These are phyloP conservation scores for Batrachochytrium dendrobatidis DNA, from an alignment of 371 early-diverging fungal species.

Conservation along the genomic window DNA sequence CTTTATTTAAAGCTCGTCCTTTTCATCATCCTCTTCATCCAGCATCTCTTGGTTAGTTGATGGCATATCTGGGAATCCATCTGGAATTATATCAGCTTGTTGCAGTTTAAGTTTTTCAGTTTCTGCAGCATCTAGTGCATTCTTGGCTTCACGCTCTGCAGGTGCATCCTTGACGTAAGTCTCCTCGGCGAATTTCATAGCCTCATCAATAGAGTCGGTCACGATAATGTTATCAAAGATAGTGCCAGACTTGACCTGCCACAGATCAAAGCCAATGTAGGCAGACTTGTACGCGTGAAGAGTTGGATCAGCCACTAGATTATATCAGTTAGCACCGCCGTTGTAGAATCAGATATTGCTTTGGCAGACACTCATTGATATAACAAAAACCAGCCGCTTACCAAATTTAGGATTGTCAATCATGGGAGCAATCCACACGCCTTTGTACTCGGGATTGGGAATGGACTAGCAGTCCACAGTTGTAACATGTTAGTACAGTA, in stretches of 20 bases:
- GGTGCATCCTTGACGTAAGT: conserved; percentile 13
- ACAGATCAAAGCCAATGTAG: conserved; percentile 39
- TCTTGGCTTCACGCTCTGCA: conserved; percentile 23
- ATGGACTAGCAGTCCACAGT: conserved; percentile 19
- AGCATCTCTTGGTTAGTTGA: too few relatives aligned
- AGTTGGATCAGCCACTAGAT: conserved; percentile 18
- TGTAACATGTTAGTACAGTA: neutral
- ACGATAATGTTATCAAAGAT: conserved; percentile 41
- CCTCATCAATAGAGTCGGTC: conserved; percentile 37
- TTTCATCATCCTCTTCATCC: conserved; percentile 11
- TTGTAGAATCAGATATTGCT: too few relatives aligned
- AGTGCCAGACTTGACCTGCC: conserved; percentile 38
- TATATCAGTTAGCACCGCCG: neutral
- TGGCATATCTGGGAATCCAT: too few relatives aligned
- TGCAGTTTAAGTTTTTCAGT: conserved; percentile 9
- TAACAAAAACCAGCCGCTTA: too few relatives aligned
- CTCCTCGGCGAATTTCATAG: conserved; percentile 25
- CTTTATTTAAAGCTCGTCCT: conserved; percentile 8
- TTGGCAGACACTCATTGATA: too few relatives aligned
- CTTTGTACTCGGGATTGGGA: conserved; percentile 37
- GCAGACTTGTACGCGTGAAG: conserved; percentile 28
- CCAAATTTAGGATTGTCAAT: conserved; percentile 33
- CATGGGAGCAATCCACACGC: conserved; percentile 33
- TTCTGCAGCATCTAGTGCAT: conserved; percentile 22
- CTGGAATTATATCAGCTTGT: too few relatives aligned